Evolutionary conservation across 371 early-diverging fungal genomes (phyloP).

Genomic region (Capniomyces stellatus): DNA sequence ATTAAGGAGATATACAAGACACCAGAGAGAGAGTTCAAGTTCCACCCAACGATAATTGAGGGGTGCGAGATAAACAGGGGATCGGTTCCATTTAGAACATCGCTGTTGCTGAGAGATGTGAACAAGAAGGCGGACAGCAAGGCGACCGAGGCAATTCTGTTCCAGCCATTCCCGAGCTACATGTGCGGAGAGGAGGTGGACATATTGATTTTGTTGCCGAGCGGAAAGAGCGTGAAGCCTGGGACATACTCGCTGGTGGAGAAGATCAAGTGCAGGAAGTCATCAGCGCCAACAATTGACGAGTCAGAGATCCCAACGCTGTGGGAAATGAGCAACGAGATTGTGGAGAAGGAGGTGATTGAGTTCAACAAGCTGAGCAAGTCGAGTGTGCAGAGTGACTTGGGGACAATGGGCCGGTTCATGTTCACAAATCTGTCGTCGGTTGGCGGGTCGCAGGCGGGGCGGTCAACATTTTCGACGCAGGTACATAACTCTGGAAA

Average conservation of each 20-base stretch:
- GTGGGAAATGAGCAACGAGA: slow-evolving; percentile 20
- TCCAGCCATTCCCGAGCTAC: slow-evolving; percentile 18
- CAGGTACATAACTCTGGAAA: not conserved
- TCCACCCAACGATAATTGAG: not conserved
- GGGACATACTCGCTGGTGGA: slow-evolving; percentile 18
- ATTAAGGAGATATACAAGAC: slow-evolving; percentile 22
- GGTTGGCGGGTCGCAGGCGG: not conserved
- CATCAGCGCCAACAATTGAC: slow-evolving; percentile 25
- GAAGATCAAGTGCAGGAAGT: slow-evolving; percentile 21
- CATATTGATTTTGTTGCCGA: slow-evolving; percentile 15
- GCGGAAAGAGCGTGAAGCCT: slow-evolving; percentile 12
- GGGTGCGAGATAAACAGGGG: not conserved
- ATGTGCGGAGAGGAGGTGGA: slow-evolving; percentile 21
- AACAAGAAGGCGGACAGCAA: slow-evolving; percentile 8
- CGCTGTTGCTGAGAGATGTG: not conserved
- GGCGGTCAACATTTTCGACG: not conserved
- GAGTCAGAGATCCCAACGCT: slow-evolving; percentile 24
- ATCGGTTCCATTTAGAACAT: not conserved
- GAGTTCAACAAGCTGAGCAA: slow-evolving; percentile 19
- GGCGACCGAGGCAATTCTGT: slow-evolving; percentile 5
- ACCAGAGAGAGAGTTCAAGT: slow-evolving; percentile 11
- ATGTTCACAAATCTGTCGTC: slow-evolving; percentile 13
- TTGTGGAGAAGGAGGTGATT: slow-evolving; percentile 9
- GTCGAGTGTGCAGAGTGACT: slow-evolving; percentile 16
- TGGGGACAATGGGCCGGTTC: slow-evolving; percentile 21